Evolutionary conservation across 78 protist genomes (phyloP).

Genomic region (Abeoforma whisleri): DNA sequence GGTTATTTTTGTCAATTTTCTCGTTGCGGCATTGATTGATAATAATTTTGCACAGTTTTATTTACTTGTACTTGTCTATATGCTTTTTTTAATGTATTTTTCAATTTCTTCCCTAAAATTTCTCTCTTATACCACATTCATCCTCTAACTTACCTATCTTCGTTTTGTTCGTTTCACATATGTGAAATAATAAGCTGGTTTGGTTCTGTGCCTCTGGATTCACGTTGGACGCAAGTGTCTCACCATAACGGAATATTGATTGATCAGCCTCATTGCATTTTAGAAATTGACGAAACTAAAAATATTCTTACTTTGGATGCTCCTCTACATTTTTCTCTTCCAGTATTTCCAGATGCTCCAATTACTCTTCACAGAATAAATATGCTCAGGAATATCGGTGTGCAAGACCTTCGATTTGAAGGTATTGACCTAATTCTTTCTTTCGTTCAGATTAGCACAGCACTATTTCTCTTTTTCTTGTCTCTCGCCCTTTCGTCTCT

Average conservation of each 20-base stretch:
- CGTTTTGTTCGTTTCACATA: no score
- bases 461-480: background rate
- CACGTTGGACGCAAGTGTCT: background rate
- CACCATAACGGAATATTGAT: background rate
- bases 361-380: no score
- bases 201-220: conserved; percentile 12
- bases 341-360: no score
- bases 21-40: no score
- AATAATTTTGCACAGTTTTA: no score
- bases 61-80: no score
- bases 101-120: no score
- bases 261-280: conserved; percentile 28
- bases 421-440: background rate
- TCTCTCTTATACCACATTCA: no score
- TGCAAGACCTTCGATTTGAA: background rate
- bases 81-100: no score
- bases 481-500: background rate
- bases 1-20: no score
- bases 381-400: background rate
- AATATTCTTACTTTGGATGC: background rate
- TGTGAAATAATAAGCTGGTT: no score
- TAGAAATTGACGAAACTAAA: background rate
- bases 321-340: conserved; percentile 13
- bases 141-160: no score
- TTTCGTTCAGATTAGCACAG: conserved; percentile 13